Evolutionary conservation across 306 rosid genomes (phyloP).

Genomic region (Pyrus pyrifolia): DNA sequence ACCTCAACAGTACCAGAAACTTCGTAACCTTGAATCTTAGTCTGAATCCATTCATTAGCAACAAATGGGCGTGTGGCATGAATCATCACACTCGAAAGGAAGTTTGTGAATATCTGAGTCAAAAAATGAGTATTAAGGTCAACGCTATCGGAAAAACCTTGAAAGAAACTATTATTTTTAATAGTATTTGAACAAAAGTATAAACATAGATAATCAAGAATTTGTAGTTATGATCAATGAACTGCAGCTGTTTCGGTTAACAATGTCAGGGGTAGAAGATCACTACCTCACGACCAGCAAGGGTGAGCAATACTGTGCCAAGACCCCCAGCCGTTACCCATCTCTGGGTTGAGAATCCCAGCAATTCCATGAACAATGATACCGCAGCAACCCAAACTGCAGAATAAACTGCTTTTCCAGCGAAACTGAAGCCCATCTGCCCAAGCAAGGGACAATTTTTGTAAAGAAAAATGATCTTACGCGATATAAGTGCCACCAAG

Average conservation of each 20-base stretch:
- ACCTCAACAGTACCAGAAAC: conserved; percentile 99
- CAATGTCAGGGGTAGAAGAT: conserved; percentile 22
- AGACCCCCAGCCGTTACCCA: conserved; percentile 99
- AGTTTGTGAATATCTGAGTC: conserved; percentile 89
- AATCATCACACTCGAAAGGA: conserved; percentile 95
- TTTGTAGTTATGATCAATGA: conserved; percentile 10
- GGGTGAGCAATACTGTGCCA: conserved; percentile 91
- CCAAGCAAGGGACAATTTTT: conserved; percentile 13
- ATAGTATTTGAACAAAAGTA: conserved; percentile 6
- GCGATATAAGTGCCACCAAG: not conserved
- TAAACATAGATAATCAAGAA: not conserved
- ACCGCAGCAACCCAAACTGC: conserved; percentile 98
- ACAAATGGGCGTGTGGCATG: conserved; percentile 92
- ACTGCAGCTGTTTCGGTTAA: not conserved
- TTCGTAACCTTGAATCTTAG: conserved; percentile 94
- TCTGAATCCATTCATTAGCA: conserved; percentile 92
- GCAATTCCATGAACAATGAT: conserved; percentile 92
- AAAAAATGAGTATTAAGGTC: conserved; percentile 20
- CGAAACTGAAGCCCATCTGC: conserved; percentile 91
- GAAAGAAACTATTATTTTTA: not conserved
- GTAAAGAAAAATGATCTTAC: conserved; percentile 6
- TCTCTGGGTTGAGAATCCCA: conserved; percentile 95
- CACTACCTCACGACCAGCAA: conserved; percentile 94
- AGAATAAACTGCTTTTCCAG: conserved; percentile 84
- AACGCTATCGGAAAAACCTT: conserved; percentile 4